phyloP scores from a whole-genome alignment of 163 green algal species.

The Coccomyxa subellipsoidea region DNA sequence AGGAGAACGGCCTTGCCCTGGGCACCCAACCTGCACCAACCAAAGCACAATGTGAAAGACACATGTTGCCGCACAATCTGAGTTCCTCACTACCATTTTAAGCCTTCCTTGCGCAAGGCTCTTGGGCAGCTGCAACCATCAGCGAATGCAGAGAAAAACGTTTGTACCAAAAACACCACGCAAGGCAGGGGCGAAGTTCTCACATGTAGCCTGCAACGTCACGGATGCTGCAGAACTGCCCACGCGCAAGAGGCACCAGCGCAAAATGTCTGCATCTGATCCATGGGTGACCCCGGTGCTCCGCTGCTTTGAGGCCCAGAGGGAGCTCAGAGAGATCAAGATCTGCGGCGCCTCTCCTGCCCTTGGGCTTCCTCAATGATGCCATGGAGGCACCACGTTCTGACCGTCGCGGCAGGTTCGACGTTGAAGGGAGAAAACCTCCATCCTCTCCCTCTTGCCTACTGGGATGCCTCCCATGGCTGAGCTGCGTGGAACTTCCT shows the following conservation, averaged over 20 bases:
- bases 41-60: too few species aligned
- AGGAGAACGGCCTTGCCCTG: neutral
- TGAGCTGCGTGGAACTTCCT: neutral
- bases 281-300: neutral
- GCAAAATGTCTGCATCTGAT: neutral
- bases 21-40: neutral
- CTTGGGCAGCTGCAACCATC: neutral
- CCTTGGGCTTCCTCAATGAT: neutral
- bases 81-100: too few species aligned
- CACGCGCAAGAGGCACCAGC: neutral
- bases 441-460: neutral
- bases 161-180: too few species aligned
- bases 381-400: neutral
- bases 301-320: neutral
- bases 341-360: neutral
- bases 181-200: neutral
- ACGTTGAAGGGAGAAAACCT: neutral
- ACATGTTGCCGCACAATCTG: too few species aligned
- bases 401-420: neutral
- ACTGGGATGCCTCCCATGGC: neutral
- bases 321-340: neutral
- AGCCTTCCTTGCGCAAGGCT: neutral
- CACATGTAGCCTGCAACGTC: neutral
- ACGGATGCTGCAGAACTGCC: neutral
- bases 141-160: slow-evolving; percentile 1